phyloP scores from a whole-genome alignment of 345 rosid species.

The Populus ilicifolia region DNA sequence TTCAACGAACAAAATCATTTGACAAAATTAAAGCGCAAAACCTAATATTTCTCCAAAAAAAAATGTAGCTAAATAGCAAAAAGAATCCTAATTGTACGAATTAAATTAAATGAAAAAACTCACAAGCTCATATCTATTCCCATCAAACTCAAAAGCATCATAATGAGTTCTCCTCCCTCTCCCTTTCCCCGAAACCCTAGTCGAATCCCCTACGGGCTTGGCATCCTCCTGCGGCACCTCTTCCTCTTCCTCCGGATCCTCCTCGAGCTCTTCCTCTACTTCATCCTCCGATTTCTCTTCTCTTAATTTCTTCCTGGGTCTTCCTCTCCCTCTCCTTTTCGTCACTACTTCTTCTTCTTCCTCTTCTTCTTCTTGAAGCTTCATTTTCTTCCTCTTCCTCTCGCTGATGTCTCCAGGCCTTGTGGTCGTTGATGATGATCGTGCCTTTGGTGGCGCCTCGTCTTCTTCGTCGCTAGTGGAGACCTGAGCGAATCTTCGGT shows the following conservation, averaged over 20 bases:
- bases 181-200: constrained; percentile 72
- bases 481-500: constrained; percentile 68
- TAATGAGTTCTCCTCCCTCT: constrained; percentile 59
- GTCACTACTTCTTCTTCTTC: constrained; percentile 35
- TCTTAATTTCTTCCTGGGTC: constrained; percentile 20
- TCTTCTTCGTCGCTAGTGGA: constrained; percentile 82
- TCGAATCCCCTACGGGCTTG: constrained; percentile 60
- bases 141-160: constrained; percentile 67
- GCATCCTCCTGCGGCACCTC: constrained; percentile 70
- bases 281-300: constrained; percentile 21
- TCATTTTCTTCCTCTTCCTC: constrained; percentile 55
- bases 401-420: constrained; percentile 12
- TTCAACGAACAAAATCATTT: neutral
- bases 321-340: constrained; percentile 27
- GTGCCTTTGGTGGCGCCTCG: constrained; percentile 19
- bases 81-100: neutral
- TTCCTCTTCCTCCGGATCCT: constrained; percentile 61
- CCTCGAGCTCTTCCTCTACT: constrained; percentile 21
- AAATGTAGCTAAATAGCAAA: neutral
- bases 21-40: neutral
- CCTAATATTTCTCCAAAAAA: constrained; percentile 1
- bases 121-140: constrained; percentile 63
- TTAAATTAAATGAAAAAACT: neutral
- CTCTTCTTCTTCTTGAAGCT: constrained; percentile 41
- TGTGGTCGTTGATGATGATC: constrained; percentile 21